Base-by-base conservation (phyloP, 768 basidiomycete species). In the Boletellus ananas region DNA sequence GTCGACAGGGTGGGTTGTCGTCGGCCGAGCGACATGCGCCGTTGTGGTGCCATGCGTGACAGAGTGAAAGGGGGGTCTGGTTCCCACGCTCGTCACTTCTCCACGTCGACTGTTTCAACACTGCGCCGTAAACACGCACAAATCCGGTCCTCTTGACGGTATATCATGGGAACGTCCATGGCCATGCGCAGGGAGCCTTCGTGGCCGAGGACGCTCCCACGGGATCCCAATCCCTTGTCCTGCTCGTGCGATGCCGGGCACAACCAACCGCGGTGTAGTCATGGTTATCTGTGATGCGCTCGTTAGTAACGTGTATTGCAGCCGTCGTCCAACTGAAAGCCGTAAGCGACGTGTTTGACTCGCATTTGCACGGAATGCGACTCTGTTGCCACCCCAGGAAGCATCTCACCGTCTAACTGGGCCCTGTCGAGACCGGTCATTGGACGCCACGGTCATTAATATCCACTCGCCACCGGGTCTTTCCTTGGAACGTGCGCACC, bases 401-500 rank as follows among this genome's bases (percentile, higher is more conserved):
- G 23, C 23, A 23, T 23, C 23, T 23, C 23, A 23, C 5, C 23
- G 6, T 29, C 27, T 29, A 3, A 29, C 8, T 23, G 3, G 23
- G 23, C 23, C 23, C 23, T 23, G 14, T 41, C 40, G 25, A 41
- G n/a, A 41, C 31, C 20, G 43, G 43, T 48, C 20, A 18, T 20
- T 34, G 39, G 4, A 29, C n/a, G 25, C 51, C 45, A 25, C 43
- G 38, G 58, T 25, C 47, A 42, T 45, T 40, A 29, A 33, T 31
- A 12, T 42, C 40, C 23, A 49, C 37, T 29, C 25, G 41, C 17
- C 27, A 25, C 45, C 54, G 54, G 54, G 39, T 62, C 53, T 50
- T 52, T 38, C 60, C 59, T 11, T 56, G 60, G 52, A 62, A 62
- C 57, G 20, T 37, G 45, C 33, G 36, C 29, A 41, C 37, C 34